Percentiles rank a stretch among this genome's conserved stretches.
These are phyloP conservation scores for Amoeboradix gromovi DNA, from an alignment of 371 early-diverging fungal species.

Conservation along the genomic window DNA sequence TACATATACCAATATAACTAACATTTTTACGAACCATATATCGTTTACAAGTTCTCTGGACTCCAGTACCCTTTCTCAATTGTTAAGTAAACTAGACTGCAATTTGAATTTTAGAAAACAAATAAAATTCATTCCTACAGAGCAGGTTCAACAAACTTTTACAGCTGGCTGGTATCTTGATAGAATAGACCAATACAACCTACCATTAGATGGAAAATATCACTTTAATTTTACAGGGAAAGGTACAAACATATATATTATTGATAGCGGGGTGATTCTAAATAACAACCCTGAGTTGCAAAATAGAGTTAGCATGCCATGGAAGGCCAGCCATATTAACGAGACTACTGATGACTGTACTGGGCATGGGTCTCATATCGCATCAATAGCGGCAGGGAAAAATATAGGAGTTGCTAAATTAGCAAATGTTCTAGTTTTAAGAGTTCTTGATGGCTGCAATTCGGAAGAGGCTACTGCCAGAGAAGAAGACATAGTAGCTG, in stretches of 20 bases:
- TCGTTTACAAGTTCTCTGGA: no score
- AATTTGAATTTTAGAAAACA: no score
- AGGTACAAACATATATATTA: conserved; percentile 15
- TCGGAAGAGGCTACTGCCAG: not conserved
- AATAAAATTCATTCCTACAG: no score
- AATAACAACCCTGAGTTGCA: conserved; percentile 14
- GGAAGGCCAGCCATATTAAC: not conserved
- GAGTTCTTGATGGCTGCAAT: conserved; percentile 9
- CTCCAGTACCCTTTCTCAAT: no score
- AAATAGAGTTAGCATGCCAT: conserved; percentile 7
- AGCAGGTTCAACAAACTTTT: no score
- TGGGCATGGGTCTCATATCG: conserved; percentile 21
- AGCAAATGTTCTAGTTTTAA: conserved; percentile 11
- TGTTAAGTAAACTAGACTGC: no score
- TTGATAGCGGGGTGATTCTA: conserved; percentile 19
- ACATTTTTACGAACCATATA: no score
- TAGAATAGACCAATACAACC: not conserved
- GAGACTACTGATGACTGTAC: conserved; percentile 8
- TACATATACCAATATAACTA: no score
- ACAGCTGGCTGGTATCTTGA: conserved; percentile 3
- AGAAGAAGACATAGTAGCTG: conserved; percentile 5
- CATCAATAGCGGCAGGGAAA: conserved; percentile 14
- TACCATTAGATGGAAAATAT: conserved; percentile 1
- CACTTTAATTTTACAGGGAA: conserved; percentile 9
- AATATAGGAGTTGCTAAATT: conserved; percentile 15